These are phyloP conservation scores for Venturia effusa DNA, from an alignment of 2,329 filamentous ascomycete genomes.

Conservation along the genomic window DNA sequence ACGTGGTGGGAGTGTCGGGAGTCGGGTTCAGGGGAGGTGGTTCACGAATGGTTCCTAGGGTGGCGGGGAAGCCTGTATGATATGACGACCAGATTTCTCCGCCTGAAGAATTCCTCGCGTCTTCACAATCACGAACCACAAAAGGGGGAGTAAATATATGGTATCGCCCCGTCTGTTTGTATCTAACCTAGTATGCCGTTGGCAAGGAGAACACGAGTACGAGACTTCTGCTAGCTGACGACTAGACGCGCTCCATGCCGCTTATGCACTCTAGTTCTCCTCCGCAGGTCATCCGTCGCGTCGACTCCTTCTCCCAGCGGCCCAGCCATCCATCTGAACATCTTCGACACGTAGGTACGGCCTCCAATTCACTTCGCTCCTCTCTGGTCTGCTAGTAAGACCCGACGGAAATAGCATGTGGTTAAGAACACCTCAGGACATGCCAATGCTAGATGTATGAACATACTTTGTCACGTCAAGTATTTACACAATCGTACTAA, in stretches of 20 bases:
- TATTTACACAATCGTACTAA: too few species aligned
- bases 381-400: too few species aligned
- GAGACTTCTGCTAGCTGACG: neutral
- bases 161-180: neutral
- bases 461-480: too few species aligned
- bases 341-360: neutral
- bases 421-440: too few species aligned
- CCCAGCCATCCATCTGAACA: neutral
- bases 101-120: neutral
- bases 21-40: neutral
- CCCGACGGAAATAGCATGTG: too few species aligned
- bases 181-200: neutral
- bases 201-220: neutral
- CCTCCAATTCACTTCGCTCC: too few species aligned
- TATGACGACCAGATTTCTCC: neutral
- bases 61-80: neutral
- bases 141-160: neutral
- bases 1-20: neutral
- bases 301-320: neutral
- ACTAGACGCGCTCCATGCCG: neutral
- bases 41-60: neutral
- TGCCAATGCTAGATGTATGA: too few species aligned
- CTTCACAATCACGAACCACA: neutral
- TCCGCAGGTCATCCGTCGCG: neutral
- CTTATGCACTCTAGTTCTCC: constrained; percentile 1